phyloP scores from a whole-genome alignment of 768 basidiomycete genomes.

The Agrocybe pediades region DNA sequence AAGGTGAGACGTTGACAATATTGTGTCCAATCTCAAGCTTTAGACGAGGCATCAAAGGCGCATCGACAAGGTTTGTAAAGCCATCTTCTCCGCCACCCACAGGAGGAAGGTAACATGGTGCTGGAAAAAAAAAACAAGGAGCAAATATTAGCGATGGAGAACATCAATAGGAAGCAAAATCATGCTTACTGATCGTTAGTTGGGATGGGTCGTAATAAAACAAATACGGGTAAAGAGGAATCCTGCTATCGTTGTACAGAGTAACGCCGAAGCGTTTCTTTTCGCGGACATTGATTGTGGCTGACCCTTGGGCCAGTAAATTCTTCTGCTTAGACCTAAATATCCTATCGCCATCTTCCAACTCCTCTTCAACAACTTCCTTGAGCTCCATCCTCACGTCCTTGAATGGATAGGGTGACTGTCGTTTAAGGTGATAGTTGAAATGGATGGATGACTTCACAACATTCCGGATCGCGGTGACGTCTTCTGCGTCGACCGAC shows the following conservation, averaged over 20 bases:
- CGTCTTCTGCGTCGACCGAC: constrained; percentile 11
- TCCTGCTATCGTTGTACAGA: background rate
- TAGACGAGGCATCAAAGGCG: background rate
- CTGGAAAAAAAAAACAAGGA: background rate
- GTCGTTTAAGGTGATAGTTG: constrained; percentile 29
- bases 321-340: background rate
- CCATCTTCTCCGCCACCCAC: background rate
- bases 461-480: constrained; percentile 18
- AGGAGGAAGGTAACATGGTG: background rate
- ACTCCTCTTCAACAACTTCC: background rate
- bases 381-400: background rate
- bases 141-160: background rate
- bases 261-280: background rate
- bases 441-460: constrained; percentile 24
- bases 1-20: background rate
- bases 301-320: background rate
- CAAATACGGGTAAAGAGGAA: background rate
- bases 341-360: background rate
- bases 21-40: background rate
- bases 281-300: background rate
- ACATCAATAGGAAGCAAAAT: background rate
- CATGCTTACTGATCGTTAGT: background rate
- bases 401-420: background rate
- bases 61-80: background rate
- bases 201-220: background rate